A percentile compares a stretch with the other conserved stretches of the same genome.
Evolutionary conservation across 2,329 filamentous ascomycete genomes (phyloP).

Genomic region (Aureobasidium sp.): DNA sequence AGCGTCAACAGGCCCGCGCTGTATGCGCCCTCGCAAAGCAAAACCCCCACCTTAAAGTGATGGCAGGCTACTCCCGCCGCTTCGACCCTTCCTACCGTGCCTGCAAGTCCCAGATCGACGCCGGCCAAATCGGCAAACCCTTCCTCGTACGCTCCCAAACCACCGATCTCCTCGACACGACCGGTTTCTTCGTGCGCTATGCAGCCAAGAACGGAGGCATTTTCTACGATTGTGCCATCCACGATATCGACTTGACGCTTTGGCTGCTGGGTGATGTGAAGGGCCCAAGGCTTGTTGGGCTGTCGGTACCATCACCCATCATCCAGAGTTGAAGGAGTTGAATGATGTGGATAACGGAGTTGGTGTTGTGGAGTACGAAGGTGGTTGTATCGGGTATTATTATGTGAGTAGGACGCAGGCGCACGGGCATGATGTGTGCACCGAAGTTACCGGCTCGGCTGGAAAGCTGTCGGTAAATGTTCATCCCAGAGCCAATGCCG

Average conservation of each 20-base stretch:
- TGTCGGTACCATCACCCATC: slow-evolving; percentile 49
- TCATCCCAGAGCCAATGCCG: slow-evolving; percentile 46
- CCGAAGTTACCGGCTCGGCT: slow-evolving; percentile 57
- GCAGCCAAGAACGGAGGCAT: slow-evolving; percentile 25
- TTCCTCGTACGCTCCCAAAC: slow-evolving; percentile 34
- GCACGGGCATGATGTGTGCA: slow-evolving; percentile 56
- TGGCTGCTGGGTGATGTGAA: slow-evolving; percentile 31
- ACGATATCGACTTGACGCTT: slow-evolving; percentile 32
- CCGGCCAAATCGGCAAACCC: slow-evolving; percentile 29
- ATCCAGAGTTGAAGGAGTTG: slow-evolving; percentile 48
- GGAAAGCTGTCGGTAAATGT: slow-evolving; percentile 55
- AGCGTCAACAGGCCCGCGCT: too few relatives aligned
- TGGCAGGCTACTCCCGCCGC: slow-evolving; percentile 33
- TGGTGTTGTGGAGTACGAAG: slow-evolving; percentile 56
- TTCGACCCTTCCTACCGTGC: slow-evolving; percentile 33
- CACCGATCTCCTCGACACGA: slow-evolving; percentile 30
- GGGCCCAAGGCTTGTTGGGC: slow-evolving; percentile 49
- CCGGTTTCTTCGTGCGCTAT: slow-evolving; percentile 16
- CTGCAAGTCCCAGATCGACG: slow-evolving; percentile 24
- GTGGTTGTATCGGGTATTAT: slow-evolving; percentile 54
- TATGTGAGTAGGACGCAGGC: slow-evolving; percentile 61
- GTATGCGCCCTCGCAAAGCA: too few relatives aligned
- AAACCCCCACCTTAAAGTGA: too few relatives aligned
- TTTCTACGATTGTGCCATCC: slow-evolving; percentile 32
- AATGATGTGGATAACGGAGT: slow-evolving; percentile 55